phyloP scores from a whole-genome alignment of 495 filamentous ascomycete genomes.

The Hypomontagnella submonticulosa region DNA sequence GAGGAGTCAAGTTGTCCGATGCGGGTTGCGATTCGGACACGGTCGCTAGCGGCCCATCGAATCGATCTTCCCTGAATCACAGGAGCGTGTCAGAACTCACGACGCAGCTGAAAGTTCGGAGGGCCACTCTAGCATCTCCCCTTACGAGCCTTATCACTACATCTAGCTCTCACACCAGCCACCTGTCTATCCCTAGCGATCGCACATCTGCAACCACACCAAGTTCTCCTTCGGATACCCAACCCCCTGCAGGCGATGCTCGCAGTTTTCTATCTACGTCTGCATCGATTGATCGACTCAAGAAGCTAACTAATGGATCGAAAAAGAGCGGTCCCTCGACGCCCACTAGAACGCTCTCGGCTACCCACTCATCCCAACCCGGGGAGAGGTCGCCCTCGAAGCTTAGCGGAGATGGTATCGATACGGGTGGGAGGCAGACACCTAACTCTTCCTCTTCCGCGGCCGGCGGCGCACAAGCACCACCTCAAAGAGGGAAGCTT shows the following conservation, averaged over 20 bases:
- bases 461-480: conserved; percentile 66
- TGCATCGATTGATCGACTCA: conserved; percentile 71
- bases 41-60: conserved; percentile 37
- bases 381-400: conserved; percentile 56
- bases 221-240: conserved; percentile 62
- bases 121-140: conserved; percentile 65
- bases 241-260: conserved; percentile 60
- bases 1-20: conserved; percentile 58
- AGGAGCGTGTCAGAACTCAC: conserved; percentile 56
- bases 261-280: conserved; percentile 66
- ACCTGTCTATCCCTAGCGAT: conserved; percentile 79
- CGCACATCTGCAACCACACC: conserved; percentile 65
- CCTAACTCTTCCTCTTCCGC: conserved; percentile 52
- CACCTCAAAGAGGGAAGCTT: conserved; percentile 86
- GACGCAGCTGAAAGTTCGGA: conserved; percentile 56
- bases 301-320: conserved; percentile 86
- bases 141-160: conserved; percentile 74
- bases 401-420: conserved; percentile 51
- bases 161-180: conserved; percentile 72
- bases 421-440: conserved; percentile 55
- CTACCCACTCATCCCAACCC: conserved; percentile 53
- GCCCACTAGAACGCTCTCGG: conserved; percentile 84
- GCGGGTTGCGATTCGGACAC: conserved; percentile 56
- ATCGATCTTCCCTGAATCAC: conserved; percentile 50
- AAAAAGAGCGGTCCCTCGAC: conserved; percentile 90